Percentiles rank a stretch among this genome's conserved stretches.
Conservation (phyloP, 176 grass and related monocot species). For the Poa pratensis region DNA sequence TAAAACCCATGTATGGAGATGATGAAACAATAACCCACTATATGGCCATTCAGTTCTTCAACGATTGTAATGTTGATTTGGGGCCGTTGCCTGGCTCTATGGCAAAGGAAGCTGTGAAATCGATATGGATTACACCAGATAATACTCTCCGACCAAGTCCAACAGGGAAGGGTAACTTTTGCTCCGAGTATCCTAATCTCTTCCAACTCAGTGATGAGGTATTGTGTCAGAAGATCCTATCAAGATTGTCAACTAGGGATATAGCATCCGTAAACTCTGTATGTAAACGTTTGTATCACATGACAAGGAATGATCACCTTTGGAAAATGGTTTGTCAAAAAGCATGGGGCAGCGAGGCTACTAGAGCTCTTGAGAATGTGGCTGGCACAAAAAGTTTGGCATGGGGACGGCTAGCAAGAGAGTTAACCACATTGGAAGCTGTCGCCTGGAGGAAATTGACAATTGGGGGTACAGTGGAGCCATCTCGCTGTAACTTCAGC, state of each 20-base stretch:
- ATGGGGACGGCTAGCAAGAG: constrained; percentile 81
- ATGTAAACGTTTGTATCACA: constrained; percentile 63
- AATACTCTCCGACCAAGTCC: constrained; percentile 37
- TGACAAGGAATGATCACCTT: constrained; percentile 92
- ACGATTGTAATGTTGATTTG: constrained; percentile 64
- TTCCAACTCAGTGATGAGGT: constrained; percentile 88
- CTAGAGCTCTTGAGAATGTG: constrained; percentile 70
- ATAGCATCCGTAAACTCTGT: constrained; percentile 92
- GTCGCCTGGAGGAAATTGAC: constrained; percentile 81
- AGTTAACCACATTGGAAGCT: constrained; percentile 87
- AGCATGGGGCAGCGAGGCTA: constrained; percentile 81
- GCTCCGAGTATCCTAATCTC: constrained; percentile 63
- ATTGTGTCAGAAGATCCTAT: constrained; percentile 79
- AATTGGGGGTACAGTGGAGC: constrained; percentile 81
- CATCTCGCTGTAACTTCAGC: constrained; percentile 95
- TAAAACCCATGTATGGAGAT: constrained; percentile 84
- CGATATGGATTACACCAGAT: constrained; percentile 42
- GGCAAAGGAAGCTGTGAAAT: constrained; percentile 50
- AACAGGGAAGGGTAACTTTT: constrained; percentile 52
- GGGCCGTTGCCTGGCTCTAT: constrained; percentile 46
- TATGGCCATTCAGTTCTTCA: constrained; percentile 94
- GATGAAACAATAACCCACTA: constrained; percentile 80
- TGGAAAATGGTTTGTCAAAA: constrained; percentile 99
- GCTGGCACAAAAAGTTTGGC: constrained; percentile 76
- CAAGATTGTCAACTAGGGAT: constrained; percentile 81